A percentile compares a stretch with the other conserved stretches of the same genome.
Evolutionary conservation across 768 basidiomycete genomes (phyloP).

Genomic region (Suillus brevipes): DNA sequence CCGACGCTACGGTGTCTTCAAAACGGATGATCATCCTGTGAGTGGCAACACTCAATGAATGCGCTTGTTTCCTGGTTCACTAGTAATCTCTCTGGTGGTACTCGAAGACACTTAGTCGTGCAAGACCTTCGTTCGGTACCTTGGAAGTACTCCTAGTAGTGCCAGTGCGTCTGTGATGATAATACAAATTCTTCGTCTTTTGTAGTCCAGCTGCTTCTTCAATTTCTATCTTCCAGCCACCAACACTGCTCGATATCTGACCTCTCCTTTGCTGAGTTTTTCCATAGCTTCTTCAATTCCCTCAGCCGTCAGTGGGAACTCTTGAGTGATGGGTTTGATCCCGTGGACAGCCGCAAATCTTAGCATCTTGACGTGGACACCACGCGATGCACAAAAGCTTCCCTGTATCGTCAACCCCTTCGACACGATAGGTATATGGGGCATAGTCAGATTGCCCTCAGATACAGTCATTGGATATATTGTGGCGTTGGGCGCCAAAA

Average conservation of each 20-base stretch:
- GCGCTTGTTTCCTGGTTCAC: background rate
- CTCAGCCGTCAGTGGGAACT: slow-evolving; percentile 31
- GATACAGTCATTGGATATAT: slow-evolving; percentile 31
- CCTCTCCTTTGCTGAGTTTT: slow-evolving; percentile 23
- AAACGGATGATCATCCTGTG: too few species aligned
- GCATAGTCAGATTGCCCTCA: slow-evolving; percentile 21
- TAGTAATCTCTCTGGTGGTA: background rate
- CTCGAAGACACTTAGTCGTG: background rate
- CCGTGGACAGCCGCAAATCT: slow-evolving; percentile 33
- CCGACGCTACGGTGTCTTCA: background rate
- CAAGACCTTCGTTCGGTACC: background rate
- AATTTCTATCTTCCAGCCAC: slow-evolving; percentile 9
- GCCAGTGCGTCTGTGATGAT: background rate
- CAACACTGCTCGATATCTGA: slow-evolving; percentile 36
- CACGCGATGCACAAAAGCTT: slow-evolving; percentile 23
- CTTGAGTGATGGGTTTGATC: slow-evolving; percentile 31
- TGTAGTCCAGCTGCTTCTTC: background rate
- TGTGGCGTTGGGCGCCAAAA: slow-evolving; percentile 24
- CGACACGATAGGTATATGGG: slow-evolving; percentile 17
- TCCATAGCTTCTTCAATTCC: slow-evolving; percentile 33
- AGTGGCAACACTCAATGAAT: background rate
- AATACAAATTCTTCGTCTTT: background rate
- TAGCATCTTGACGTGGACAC: slow-evolving; percentile 32
- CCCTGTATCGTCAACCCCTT: slow-evolving; percentile 29
- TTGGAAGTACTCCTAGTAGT: background rate